phyloP scores from a whole-genome alignment of 2,329 filamentous ascomycete genomes.

The Ophiocordyceps robertsii region DNA sequence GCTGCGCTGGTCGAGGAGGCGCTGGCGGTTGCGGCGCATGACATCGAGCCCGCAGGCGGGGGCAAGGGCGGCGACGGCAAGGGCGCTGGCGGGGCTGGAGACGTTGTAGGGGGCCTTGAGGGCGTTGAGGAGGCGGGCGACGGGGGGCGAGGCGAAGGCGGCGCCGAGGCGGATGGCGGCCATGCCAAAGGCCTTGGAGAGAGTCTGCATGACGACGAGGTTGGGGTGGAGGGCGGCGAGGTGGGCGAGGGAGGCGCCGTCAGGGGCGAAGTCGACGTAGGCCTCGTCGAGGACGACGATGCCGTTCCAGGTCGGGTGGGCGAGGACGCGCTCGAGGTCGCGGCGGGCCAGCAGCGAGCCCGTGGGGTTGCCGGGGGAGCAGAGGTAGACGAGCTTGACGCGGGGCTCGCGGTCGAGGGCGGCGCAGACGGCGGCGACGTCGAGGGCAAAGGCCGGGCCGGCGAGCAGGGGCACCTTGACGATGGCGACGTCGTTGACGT shows the following conservation, averaged over 20 bases:
- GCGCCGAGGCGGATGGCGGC: slow-evolving; percentile 85
- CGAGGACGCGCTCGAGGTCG: slow-evolving; percentile 59
- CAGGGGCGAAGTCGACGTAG: slow-evolving; percentile 83
- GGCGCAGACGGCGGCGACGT: slow-evolving; percentile 54
- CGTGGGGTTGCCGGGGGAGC: slow-evolving; percentile 91
- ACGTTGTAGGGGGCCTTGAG: slow-evolving; percentile 97
- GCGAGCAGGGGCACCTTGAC: slow-evolving; percentile 73
- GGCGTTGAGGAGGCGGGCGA: slow-evolving; percentile 74
- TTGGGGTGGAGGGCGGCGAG: slow-evolving; percentile 92
- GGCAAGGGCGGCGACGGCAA: slow-evolving; percentile 63
- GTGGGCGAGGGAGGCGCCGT: slow-evolving; percentile 67
- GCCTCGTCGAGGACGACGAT: slow-evolving; percentile 89
- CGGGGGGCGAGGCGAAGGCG: slow-evolving; percentile 62
- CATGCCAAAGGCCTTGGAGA: slow-evolving; percentile 95
- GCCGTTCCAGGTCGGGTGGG: slow-evolving; percentile 90
- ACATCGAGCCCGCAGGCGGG: slow-evolving; percentile 47
- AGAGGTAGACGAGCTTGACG: slow-evolving; percentile 86
- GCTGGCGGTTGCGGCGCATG: slow-evolving; percentile 59
- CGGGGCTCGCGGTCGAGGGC: slow-evolving; percentile 43
- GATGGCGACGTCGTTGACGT: slow-evolving; percentile 82
- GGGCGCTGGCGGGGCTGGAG: slow-evolving; percentile 69
- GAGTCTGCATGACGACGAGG: slow-evolving; percentile 92
- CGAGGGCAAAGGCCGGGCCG: slow-evolving; percentile 59
- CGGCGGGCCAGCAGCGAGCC: slow-evolving; percentile 63
- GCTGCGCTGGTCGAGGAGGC: slow-evolving; percentile 64